phyloP scores from a whole-genome alignment of 495 filamentous ascomycete genomes.

The Entonaema liquescens region DNA sequence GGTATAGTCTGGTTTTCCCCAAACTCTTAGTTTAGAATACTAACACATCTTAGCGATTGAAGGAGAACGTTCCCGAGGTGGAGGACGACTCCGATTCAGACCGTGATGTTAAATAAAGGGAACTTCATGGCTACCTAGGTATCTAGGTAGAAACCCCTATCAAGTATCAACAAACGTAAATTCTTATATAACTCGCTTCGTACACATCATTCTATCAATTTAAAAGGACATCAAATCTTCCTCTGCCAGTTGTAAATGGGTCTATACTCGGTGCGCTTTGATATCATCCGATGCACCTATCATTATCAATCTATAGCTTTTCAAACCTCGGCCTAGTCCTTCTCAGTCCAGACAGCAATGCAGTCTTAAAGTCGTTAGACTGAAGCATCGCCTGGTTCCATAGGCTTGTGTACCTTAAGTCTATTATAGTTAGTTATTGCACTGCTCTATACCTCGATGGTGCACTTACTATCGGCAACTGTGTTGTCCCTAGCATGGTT shows the following conservation, averaged over 20 bases:
- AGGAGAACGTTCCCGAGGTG: constrained; percentile 54
- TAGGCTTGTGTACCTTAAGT: constrained; percentile 80
- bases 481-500: constrained; percentile 84
- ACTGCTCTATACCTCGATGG: neutral
- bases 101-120: constrained; percentile 35
- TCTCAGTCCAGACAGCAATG: constrained; percentile 77
- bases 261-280: constrained; percentile 7
- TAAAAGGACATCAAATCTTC: constrained; percentile 6
- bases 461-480: constrained; percentile 74
- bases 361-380: constrained; percentile 76
- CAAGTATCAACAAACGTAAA: neutral
- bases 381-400: constrained; percentile 91
- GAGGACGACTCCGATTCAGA: constrained; percentile 52
- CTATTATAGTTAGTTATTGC: constrained; percentile 49
- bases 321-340: constrained; percentile 85
- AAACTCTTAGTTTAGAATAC: neutral
- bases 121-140: neutral
- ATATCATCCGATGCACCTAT: constrained; percentile 5
- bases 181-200: neutral
- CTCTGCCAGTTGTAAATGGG: neutral
- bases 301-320: constrained; percentile 69
- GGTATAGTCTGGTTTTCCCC: constrained; percentile 39
- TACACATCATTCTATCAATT: neutral
- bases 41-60: constrained; percentile 46
- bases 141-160: neutral